A percentile compares a stretch with the other conserved stretches of the same genome.
Evolutionary conservation across 208 protist species (phyloP).

Genomic region (Crithidia thermophila): DNA sequence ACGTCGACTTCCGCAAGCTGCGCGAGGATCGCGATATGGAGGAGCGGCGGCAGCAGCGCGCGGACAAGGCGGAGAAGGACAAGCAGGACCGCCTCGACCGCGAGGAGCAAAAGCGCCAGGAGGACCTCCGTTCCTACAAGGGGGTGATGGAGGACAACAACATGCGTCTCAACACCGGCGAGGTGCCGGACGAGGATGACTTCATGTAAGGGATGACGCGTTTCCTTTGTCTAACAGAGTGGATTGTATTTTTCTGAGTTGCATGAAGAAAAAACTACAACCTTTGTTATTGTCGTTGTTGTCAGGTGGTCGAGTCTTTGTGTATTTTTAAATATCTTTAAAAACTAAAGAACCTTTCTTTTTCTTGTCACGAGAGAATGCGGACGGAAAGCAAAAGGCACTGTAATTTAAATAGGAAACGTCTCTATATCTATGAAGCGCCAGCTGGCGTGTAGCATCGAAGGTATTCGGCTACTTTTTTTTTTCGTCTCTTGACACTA

Average conservation of each 20-base stretch:
- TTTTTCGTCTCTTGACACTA: no score
- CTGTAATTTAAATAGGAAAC: no score
- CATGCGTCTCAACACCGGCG: constrained; percentile 84
- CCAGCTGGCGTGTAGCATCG: no score
- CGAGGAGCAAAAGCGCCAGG: constrained; percentile 76
- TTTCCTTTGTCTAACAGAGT: constrained; percentile 1
- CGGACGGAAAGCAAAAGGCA: no score
- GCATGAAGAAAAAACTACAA: no score
- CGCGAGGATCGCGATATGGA: constrained; percentile 81
- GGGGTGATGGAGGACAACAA: constrained; percentile 79
- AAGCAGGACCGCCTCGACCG: constrained; percentile 68
- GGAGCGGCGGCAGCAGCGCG: constrained; percentile 53
- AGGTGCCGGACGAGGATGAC: constrained; percentile 93
- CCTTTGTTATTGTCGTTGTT: no score
- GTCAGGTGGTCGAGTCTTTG: no score
- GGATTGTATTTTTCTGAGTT: constrained; percentile 3
- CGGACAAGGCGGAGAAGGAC: constrained; percentile 42
- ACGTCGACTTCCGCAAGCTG: constrained; percentile 82
- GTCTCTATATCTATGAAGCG: no score
- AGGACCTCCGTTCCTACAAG: constrained; percentile 82
- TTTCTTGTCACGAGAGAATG: no score
- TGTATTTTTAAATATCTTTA: no score
- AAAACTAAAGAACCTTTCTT: no score
- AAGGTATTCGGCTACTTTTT: no score
- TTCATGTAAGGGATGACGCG: constrained; percentile 84